A percentile compares a stretch with the other conserved stretches of the same genome.
Evolutionary conservation across 2,329 filamentous ascomycete genomes (phyloP).

Genomic region (Drechslerella coelobrocha): DNA sequence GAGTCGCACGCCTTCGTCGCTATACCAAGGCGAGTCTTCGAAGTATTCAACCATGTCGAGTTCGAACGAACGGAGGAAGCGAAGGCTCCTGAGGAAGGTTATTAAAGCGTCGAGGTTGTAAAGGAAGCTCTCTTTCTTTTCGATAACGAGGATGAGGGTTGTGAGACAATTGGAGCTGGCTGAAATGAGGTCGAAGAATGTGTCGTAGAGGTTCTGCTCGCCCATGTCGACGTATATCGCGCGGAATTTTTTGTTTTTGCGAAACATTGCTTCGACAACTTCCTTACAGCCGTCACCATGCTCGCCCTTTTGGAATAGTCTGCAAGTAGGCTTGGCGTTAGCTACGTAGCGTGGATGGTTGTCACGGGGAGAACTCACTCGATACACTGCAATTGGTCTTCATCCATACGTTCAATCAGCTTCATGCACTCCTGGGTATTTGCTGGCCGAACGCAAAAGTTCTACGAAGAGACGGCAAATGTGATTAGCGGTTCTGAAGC

Average conservation of each 20-base stretch:
- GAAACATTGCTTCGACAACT: conserved; percentile 46
- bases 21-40: conserved; percentile 40
- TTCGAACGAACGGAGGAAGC: conserved; percentile 33
- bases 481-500: neutral
- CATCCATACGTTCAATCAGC: conserved; percentile 23
- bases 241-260: conserved; percentile 42
- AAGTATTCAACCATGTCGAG: conserved; percentile 47
- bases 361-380: conserved; percentile 16
- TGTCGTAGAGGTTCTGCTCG: conserved; percentile 45
- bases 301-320: conserved; percentile 33
- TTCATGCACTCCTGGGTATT: conserved; percentile 45
- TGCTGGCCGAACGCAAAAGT: conserved; percentile 35
- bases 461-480: conserved; percentile 4
- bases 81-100: conserved; percentile 16
- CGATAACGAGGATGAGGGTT: conserved; percentile 45
- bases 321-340: conserved; percentile 1
- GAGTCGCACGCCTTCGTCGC: conserved; percentile 22
- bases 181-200: conserved; percentile 41
- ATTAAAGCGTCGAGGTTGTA: conserved; percentile 31
- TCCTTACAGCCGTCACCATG: conserved; percentile 36
- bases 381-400: conserved; percentile 44
- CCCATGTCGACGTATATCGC: conserved; percentile 47
- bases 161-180: conserved; percentile 22
- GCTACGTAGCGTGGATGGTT: neutral
- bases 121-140: conserved; percentile 27